phyloP scores from a whole-genome alignment of 805 yeast species.

The Blastobotrys attinorum region DNA sequence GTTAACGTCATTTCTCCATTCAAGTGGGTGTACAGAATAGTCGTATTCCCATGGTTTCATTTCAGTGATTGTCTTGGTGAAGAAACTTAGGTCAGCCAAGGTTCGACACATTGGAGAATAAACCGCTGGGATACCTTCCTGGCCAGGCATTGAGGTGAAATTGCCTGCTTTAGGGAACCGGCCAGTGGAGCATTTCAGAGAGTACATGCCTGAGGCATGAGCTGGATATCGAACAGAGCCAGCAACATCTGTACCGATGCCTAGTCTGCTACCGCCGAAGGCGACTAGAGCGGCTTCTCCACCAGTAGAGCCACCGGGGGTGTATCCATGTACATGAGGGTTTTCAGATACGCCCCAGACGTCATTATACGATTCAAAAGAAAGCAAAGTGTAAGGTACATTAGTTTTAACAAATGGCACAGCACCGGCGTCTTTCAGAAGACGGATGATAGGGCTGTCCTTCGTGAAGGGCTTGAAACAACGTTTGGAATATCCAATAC shows the following conservation, averaged over 20 bases:
- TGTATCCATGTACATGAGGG: constrained; percentile 39
- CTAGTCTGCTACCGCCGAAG: constrained; percentile 41
- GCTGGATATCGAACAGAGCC: constrained; percentile 52
- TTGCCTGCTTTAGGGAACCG: constrained; percentile 40
- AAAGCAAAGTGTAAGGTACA: constrained; percentile 50
- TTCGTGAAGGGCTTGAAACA: constrained; percentile 34
- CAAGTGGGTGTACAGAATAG: constrained; percentile 39
- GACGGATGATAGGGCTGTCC: constrained; percentile 35
- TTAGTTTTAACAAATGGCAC: constrained; percentile 49
- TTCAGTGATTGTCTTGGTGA: constrained; percentile 38
- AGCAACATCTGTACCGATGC: constrained; percentile 51
- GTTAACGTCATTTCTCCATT: constrained; percentile 40
- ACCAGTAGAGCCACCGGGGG: constrained; percentile 49
- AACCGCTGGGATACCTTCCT: constrained; percentile 40
- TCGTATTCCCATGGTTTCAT: constrained; percentile 52
- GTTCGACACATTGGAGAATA: constrained; percentile 39
- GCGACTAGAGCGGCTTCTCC: constrained; percentile 46
- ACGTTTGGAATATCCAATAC: constrained; percentile 40
- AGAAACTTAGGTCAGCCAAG: constrained; percentile 42
- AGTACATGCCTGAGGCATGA: constrained; percentile 43
- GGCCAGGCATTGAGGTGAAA: constrained; percentile 36
- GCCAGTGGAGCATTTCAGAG: constrained; percentile 42
- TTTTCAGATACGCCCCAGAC: constrained; percentile 44
- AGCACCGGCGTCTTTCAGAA: constrained; percentile 46
- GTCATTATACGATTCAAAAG: constrained; percentile 48